A percentile compares a stretch with the other conserved stretches of the same genome.
These are phyloP conservation scores for Agrocybe chaxingu DNA, from an alignment of 768 basidiomycete genomes.

Conservation along the genomic window DNA sequence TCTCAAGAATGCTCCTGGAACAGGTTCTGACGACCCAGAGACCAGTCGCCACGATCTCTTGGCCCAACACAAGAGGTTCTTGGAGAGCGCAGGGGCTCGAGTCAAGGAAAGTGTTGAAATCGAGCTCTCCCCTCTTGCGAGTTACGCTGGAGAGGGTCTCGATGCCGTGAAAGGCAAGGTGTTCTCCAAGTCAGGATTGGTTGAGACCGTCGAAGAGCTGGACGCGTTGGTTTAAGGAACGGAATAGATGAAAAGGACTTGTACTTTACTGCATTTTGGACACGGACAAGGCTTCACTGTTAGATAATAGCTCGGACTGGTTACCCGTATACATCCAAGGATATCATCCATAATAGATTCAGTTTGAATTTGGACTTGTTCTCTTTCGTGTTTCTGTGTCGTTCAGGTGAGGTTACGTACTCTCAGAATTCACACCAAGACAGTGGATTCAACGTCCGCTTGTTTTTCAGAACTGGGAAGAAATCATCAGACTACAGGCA, in stretches of 20 bases:
- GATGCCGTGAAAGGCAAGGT: conserved; percentile 73
- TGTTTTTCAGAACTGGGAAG: conserved; percentile 1
- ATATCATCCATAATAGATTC: neutral
- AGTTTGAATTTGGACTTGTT: neutral
- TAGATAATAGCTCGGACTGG: neutral
- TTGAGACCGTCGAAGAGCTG: conserved; percentile 64
- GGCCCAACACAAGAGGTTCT: conserved; percentile 81
- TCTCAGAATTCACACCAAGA: neutral
- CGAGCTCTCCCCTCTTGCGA: conserved; percentile 85
- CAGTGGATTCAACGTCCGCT: conserved; percentile 3
- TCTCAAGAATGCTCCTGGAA: conserved; percentile 95
- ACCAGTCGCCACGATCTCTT: conserved; percentile 90
- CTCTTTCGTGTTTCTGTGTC: neutral
- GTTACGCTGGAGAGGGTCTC: conserved; percentile 91
- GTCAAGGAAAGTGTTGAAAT: conserved; percentile 78
- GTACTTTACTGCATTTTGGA: conserved; percentile 4
- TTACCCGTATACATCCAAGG: neutral
- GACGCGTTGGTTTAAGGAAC: conserved; percentile 54
- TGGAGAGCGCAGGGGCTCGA: conserved; percentile 73
- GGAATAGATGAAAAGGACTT: conserved; percentile 5
- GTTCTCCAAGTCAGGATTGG: conserved; percentile 73
- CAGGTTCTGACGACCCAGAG: conserved; percentile 83
- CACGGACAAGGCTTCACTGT: conserved; percentile 6
- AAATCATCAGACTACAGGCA: conserved; percentile 2
- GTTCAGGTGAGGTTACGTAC: no score